Evolutionary conservation across 2,329 filamentous ascomycete genomes (phyloP), one percentile per base, ranked within the genome.

Genomic region (Scedosporium boydii): DNA sequence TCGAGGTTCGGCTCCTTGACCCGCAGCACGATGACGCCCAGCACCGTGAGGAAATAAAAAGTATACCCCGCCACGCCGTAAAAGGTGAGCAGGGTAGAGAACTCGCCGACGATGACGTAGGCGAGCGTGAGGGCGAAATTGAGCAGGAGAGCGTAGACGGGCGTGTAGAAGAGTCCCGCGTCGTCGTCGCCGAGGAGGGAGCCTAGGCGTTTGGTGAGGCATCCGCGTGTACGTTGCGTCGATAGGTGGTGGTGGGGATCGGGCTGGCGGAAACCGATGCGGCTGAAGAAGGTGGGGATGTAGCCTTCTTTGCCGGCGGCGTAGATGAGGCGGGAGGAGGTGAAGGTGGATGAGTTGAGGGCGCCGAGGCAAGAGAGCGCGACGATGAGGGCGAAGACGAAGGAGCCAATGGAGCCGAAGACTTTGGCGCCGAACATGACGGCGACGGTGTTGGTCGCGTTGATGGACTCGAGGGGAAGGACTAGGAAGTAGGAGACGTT

Each of bases 61-160:
- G 91, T 91, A 73, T 99, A 99, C 14, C 93, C 93, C 0, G 95
- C 95, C 12, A 99, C 95, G 63, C 95, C 95, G 76, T 98, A 98
- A 73, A 99, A 99, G 0, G 95, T 98, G 63, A 98, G 83, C 2
- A 99, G 83, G 0, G 93, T 96, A 60, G 86, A 82, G 72, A 99
- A 98, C 73, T 96, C 91, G 74, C 95, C 95, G 4, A 96, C 86
- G 2, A 89, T 70, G 65, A 96, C 87, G 77, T 98, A 99, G 1
- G 82, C 77, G 3, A 83, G 77, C 0, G 91, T 96, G 23, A 99
- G 77, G 3, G 77, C 67, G 48, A 83, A 82, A 74, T 99, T 99
- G 68, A 98, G 85, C 1, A 89, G 70, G 76, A 98, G 90, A 6
- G 95, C 95, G 68, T 93, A 89, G 66, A 98, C 87, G n/a, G 95